Evolutionary conservation across 768 basidiomycete species (phyloP).

Genomic region (Psilocybe cyanescens): DNA sequence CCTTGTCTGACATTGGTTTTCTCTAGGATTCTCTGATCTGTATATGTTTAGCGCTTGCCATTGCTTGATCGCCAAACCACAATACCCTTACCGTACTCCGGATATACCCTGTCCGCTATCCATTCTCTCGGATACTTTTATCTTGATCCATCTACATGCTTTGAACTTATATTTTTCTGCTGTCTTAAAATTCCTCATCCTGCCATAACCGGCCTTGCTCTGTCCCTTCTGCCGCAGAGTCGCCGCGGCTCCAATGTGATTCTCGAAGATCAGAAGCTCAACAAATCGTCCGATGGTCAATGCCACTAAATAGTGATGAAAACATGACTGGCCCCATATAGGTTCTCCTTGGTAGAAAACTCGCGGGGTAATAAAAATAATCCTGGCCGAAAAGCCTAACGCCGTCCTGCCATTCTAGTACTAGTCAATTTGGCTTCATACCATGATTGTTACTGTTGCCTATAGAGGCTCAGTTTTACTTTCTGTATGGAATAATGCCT

Average conservation of each 20-base stretch:
- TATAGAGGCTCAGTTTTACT: not conserved
- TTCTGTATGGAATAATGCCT: not conserved
- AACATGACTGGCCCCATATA: conserved; percentile 5
- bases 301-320: conserved; percentile 5
- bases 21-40: conserved; percentile 66
- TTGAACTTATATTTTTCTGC: conserved; percentile 3
- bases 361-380: not conserved
- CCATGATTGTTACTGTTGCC: not conserved
- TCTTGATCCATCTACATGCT: not conserved
- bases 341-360: not conserved
- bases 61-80: conserved; percentile 34
- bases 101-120: conserved; percentile 18
- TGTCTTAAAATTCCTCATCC: conserved; percentile 14
- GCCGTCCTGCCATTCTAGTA: not conserved
- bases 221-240: conserved; percentile 33
- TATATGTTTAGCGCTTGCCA: conserved; percentile 54
- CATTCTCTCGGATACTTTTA: conserved; percentile 25
- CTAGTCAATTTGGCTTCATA: not conserved
- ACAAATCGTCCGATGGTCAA: conserved; percentile 21
- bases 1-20: conserved; percentile 15
- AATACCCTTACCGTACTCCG: conserved; percentile 17
- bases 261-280: conserved; percentile 38
- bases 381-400: not conserved
- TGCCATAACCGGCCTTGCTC: conserved; percentile 3
- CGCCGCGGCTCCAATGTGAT: conserved; percentile 33